Evolutionary conservation across 176 grass and related monocot genomes (phyloP).

Genomic region (Elaeis guineensis): DNA sequence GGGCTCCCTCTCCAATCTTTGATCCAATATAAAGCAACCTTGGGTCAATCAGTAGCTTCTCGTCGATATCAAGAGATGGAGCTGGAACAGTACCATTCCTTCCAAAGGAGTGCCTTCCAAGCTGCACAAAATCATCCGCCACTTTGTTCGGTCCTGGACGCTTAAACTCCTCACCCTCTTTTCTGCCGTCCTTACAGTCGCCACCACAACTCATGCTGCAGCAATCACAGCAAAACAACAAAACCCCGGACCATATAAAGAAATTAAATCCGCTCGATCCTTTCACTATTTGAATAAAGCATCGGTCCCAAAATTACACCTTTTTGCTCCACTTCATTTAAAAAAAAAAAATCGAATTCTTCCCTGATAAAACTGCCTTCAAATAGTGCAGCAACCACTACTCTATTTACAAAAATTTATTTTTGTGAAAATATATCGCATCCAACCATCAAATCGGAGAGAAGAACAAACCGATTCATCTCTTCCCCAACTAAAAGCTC

Average conservation of each 20-base stretch:
- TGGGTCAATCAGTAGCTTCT: conserved; percentile 36
- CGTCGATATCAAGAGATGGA: conserved; percentile 31
- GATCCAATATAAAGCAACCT: conserved; percentile 40
- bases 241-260: no score
- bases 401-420: no score
- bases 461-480: no score
- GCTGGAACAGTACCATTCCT: conserved; percentile 11
- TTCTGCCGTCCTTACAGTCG: conserved; percentile 9
- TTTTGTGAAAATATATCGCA: no score
- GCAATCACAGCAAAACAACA: conserved; percentile 1
- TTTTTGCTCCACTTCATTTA: no score
- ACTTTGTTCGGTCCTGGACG: conserved; percentile 10
- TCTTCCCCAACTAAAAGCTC: not conserved
- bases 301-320: no score
- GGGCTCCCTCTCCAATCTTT: conserved; percentile 51
- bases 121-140: conserved; percentile 30
- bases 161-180: conserved; percentile 14
- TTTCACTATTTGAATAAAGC: no score
- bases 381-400: no score
- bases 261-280: no score
- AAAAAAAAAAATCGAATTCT: no score
- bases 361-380: no score
- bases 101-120: conserved; percentile 23
- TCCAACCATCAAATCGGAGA: no score
- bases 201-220: conserved; percentile 11